Evolutionary conservation across 345 rosid species (phyloP), one percentile per base, ranked within the genome.

Genomic region (Xanthoceras sorbifolium): DNA sequence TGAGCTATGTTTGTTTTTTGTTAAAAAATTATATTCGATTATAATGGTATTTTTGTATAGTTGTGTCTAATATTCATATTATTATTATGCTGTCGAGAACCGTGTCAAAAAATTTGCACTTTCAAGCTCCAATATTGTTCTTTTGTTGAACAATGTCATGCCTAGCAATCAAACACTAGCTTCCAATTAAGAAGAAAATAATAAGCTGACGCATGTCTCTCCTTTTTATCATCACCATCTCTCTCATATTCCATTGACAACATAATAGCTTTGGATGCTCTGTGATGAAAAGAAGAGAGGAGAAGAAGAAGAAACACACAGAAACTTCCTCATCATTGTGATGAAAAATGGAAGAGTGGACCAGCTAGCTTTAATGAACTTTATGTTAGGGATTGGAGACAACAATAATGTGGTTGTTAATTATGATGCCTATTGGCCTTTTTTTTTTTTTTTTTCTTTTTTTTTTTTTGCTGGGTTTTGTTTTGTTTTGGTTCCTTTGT

Each of bases 181-280:
- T 62, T 26, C 25, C 1, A 23, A 57, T 57, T 57, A 57, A 57
- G 62, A 22, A 54, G 26, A 57, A 20, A 23, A 57, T 22, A 48
- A 52, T 54, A 54, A 32, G 0, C 25, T 5, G 63, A 32, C 11
- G 64, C 74, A 8, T 57, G 26, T 72, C 0, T 25, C 14, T 22
- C 31, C 64, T 44, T 28, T n/a, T n/a, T n/a, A n/a, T n/a, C n/a
- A n/a, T 36, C 52, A 55, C 55, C 63, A 71, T 60, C 26, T 40
- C 5, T 60, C 40, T 40, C 9, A 73, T 18, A 32, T 73, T 62
- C 12, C 14, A 14, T 26, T 20, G n/a, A 73, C 31, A 25, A 15
- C 64, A 38, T 38, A 38, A 38, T 38, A 38, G 9, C 77, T 50
- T 75, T 52, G 78, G 78, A 75, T 75, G 26, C 78, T 48, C 5